These are phyloP conservation scores for Alternaria metachromatica DNA, from an alignment of 2,329 filamentous ascomycete species.

Conservation along the genomic window DNA sequence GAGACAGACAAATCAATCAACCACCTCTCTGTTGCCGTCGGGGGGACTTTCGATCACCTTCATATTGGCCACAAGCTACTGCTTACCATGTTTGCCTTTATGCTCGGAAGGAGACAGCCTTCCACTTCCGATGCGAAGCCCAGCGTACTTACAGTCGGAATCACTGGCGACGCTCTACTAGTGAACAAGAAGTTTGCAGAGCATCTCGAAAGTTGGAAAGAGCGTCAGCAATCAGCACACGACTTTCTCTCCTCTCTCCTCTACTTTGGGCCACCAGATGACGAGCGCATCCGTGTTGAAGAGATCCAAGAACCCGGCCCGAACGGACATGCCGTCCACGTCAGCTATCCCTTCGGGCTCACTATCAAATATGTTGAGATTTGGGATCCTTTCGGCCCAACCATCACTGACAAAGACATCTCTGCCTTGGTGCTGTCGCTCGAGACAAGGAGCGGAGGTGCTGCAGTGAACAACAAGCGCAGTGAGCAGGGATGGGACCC, in stretches of 20 bases:
- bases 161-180: conserved; percentile 86
- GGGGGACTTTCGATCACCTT: conserved; percentile 95
- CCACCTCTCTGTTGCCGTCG: conserved; percentile 75
- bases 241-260: conserved; percentile 71
- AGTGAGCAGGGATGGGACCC: conserved; percentile 75
- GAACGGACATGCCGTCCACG: conserved; percentile 62
- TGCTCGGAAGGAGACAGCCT: conserved; percentile 58
- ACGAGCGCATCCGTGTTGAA: conserved; percentile 50
- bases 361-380: conserved; percentile 82
- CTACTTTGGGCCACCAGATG: conserved; percentile 62
- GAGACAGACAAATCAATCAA: conserved; percentile 22
- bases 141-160: conserved; percentile 76
- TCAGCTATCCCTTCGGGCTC: conserved; percentile 67
- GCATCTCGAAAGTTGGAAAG: conserved; percentile 79
- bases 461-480: conserved; percentile 85
- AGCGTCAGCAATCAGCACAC: conserved; percentile 72
- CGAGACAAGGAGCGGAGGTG: conserved; percentile 84
- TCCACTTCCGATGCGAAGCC: conserved; percentile 24
- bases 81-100: conserved; percentile 82
- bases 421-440: conserved; percentile 84
- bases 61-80: conserved; percentile 97
- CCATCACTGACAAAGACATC: conserved; percentile 80
- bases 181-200: conserved; percentile 88
- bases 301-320: conserved; percentile 55
- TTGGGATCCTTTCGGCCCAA: conserved; percentile 87